Base-by-base conservation (phyloP, 176 grass and related monocot species). In the Musa acuminata region DNA sequence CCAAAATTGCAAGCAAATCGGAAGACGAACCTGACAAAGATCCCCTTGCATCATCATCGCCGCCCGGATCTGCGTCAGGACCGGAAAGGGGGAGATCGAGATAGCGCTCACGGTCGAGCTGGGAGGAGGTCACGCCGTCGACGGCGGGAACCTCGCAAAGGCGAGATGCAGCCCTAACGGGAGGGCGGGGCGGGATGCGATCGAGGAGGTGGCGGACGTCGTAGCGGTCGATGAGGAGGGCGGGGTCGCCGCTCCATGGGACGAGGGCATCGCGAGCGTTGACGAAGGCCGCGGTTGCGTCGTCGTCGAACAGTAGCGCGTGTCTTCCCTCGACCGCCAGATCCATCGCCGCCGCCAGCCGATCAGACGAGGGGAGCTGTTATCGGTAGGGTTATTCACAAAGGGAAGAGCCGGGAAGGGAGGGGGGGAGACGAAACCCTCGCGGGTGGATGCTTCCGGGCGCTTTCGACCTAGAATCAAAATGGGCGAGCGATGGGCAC, bases 141-240 rank as follows among this genome's bases (percentile, higher is more conserved):
- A 27, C 69, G 13, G 76, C 63, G 23, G 75, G 62, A 4, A 48
- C 52, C 8, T 78, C 74, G 26, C 29, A 78, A 51, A 84, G 79
- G 67, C 54, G 81, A n/a, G 8, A 51, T 7, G 82, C 73, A 78
- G 73, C 72, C 43, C 83, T 2, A 65, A 75, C 72, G 43, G 75
- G 84, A 58, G 95, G 84, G 2, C 88, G 84, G 21, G 86, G 82
- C n/a, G 90, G 95, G n/a, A 98, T 84, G 24, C 90, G 84, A 73
- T 98, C 95, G 54, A 98, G 95, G 3, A 98, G 88, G 84, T 98
- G 90, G 13, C 95, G 86, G 21, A 88, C 90, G 78, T 98, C 95
- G 53, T 98, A 85, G 72, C 95, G 95, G 78, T 98, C 95, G 35
- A 98, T 85, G 50, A 91, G 86, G 57, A 91, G 90, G 71, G 87